These are phyloP conservation scores for Leucocoprinus gongylophorus DNA, from an alignment of 1,284 basidiomycete species.

Conservation along the genomic window DNA sequence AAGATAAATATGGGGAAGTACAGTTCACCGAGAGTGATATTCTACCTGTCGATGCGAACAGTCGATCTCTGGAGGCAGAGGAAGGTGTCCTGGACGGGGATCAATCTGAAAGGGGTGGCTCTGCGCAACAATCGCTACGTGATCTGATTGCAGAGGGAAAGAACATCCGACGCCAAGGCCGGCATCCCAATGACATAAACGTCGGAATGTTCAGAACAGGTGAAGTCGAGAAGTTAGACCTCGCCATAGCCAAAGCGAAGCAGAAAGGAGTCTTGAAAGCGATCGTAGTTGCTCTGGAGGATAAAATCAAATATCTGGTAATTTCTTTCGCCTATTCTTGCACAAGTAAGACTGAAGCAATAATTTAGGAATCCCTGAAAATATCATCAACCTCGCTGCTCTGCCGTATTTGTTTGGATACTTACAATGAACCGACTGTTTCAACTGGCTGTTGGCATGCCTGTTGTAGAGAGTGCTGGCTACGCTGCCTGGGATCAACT, in stretches of 20 bases:
- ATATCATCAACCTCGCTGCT: conserved; percentile 42
- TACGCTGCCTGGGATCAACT: conserved; percentile 71
- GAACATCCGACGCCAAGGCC: conserved; percentile 26
- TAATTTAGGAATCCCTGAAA: conserved; percentile 37
- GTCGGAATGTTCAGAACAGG: conserved; percentile 34
- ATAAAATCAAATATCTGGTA: conserved; percentile 53
- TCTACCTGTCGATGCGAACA: conserved; percentile 29
- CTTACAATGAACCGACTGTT: conserved; percentile 67
- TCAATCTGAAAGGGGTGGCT: conserved; percentile 25
- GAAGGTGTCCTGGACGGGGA: conserved; percentile 35
- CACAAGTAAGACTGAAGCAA: conserved; percentile 4
- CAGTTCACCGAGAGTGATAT: conserved; percentile 74
- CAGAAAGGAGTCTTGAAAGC: conserved; percentile 40
- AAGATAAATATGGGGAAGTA: conserved; percentile 52
- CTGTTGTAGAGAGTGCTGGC: conserved; percentile 72
- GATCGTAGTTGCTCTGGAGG: conserved; percentile 50
- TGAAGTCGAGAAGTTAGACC: conserved; percentile 43
- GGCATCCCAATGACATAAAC: conserved; percentile 15
- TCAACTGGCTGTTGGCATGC: conserved; percentile 85
- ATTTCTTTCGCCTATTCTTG: neutral
- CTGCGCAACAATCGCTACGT: conserved; percentile 34
- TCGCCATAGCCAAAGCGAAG: conserved; percentile 43
- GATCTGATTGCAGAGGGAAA: conserved; percentile 49
- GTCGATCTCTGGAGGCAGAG: conserved; percentile 20
- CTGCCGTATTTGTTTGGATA: conserved; percentile 72